Conservation (phyloP, 352 stramenopile genomes). For the Pythium apleroticum region DNA sequence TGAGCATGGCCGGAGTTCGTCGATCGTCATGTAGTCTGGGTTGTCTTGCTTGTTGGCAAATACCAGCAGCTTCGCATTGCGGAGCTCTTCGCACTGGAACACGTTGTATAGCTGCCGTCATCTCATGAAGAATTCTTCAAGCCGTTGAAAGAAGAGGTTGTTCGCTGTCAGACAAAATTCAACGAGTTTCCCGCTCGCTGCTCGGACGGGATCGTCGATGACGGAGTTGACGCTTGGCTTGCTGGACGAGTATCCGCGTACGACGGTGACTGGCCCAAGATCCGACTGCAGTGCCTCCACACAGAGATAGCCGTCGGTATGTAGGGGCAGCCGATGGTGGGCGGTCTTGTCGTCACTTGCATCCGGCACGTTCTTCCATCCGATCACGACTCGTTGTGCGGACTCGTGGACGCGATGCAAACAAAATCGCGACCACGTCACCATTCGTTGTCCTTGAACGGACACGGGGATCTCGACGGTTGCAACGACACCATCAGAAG, state of each 20-base stretch:
- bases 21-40: conserved; percentile 25
- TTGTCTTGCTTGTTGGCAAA: conserved; percentile 49
- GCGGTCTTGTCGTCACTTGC: background rate
- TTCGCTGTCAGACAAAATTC: background rate
- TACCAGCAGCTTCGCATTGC: conserved; percentile 37
- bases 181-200: background rate
- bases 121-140: background rate
- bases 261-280: background rate
- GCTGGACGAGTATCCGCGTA: background rate
- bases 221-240: background rate
- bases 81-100: conserved; percentile 30
- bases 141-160: background rate
- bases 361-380: background rate
- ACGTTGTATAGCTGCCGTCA: conserved; percentile 28
- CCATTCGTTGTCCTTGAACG: background rate
- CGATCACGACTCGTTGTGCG: background rate
- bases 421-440: background rate
- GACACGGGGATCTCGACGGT: background rate
- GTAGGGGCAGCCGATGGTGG: background rate
- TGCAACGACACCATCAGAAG: background rate
- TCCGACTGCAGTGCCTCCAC: background rate
- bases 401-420: background rate
- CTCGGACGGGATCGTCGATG: background rate
- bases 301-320: background rate
- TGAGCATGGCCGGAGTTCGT: conserved; percentile 31